Evolutionary conservation across 2,329 filamentous ascomycete species (phyloP), one percentile per base, ranked within the genome.

Genomic region (Graphiopsis chlorocephala): DNA sequence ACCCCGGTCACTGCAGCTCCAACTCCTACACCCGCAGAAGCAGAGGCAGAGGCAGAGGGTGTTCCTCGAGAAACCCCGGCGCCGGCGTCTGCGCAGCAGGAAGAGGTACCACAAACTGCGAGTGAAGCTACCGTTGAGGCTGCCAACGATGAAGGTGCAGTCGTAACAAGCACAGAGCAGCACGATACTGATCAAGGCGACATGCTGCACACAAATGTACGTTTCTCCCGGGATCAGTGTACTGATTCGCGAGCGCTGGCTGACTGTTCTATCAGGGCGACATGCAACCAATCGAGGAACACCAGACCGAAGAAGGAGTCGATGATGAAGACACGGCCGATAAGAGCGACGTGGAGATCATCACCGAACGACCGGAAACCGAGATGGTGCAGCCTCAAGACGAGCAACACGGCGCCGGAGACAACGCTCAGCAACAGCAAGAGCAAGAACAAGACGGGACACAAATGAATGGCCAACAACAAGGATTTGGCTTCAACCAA

Each of bases 141-240:
- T 53, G 68, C 56, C 82, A 74, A 86, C 85, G 23, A 62, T 31
- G 60, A 62, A 31, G 23, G 48, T n/a, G 60, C 35, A 38, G 60
- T 62, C 15, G 60, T 35, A 8, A 17, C 60, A 8, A 62, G 60
- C 38, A 62, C 50, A 14, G 60, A 62, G 60, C 33, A 62, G 47
- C 28, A 35, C 28, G 59, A 61, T 26, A 47, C 23, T 20, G 31
- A 17, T 38, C 47, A 42, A 47, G 48, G 48, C 25, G 48, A 62
- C 17, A 29, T 45, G 26, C 33, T 55, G 48, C 45, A 33, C 15
- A 47, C 45, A 4, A 31, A 61, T n/a, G 59, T 61, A 38, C 7
- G 59, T 20, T n/a, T 35, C 11, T 52, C 11, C 11, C 7, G 33
- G 31, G 17, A 20, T 53, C 8, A 5, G 11, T 10, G 12, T 1